Evolutionary conservation across 2,329 filamentous ascomycete species (phyloP).

Genomic region (Chaetomiaceae sp.): DNA sequence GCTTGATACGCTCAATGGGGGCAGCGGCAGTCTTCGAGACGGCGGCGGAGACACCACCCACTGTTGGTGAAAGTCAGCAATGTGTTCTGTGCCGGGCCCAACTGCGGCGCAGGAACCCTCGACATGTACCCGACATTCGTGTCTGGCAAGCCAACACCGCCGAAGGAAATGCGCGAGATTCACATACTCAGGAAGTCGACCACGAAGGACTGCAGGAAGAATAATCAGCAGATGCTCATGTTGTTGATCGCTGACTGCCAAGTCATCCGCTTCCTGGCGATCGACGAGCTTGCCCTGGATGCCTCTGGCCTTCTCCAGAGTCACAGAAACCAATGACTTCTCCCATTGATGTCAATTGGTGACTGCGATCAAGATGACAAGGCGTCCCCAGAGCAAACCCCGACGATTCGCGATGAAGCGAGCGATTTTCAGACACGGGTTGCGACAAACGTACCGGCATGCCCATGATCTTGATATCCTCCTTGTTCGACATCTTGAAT

Average conservation of each 20-base stretch:
- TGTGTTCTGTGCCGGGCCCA: slow-evolving; percentile 3
- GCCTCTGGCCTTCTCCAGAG: not conserved
- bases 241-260: not conserved
- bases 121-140: not conserved
- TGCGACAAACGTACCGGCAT: slow-evolving; percentile 57
- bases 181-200: slow-evolving; percentile 98
- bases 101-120: slow-evolving; percentile 11
- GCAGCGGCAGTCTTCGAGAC: slow-evolving; percentile 99
- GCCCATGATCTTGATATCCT: slow-evolving; percentile 57
- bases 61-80: slow-evolving; percentile 22
- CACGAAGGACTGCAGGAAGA: slow-evolving; percentile 71
- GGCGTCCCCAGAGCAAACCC: not conserved
- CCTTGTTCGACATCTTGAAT: slow-evolving; percentile 51
- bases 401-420: slow-evolving; percentile 23
- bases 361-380: slow-evolving; percentile 18
- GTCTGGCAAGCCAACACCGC: not conserved
- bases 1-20: slow-evolving; percentile 99
- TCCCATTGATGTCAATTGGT: slow-evolving; percentile 24
- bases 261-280: not conserved
- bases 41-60: slow-evolving; percentile 99
- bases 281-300: not conserved
- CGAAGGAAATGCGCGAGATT: slow-evolving; percentile 14
- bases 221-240: slow-evolving; percentile 33
- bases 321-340: slow-evolving; percentile 14
- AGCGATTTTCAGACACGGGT: slow-evolving; percentile 28